Evolutionary conservation across 768 basidiomycete species (phyloP), one percentile per base, ranked within the genome.

Genomic region (Boletales sp.): DNA sequence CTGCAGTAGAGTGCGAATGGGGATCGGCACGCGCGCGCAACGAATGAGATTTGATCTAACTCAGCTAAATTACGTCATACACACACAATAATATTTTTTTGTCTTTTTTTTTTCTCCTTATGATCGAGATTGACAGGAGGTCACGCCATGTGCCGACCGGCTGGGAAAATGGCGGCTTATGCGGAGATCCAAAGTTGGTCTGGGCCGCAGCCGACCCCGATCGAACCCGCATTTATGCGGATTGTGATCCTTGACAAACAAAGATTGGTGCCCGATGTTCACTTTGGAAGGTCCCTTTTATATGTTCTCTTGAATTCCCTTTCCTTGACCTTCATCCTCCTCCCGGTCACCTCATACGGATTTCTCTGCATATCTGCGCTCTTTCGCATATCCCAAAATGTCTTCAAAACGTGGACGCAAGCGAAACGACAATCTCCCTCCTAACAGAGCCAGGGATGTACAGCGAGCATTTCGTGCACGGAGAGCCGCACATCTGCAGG

Each of bases 401-500:
- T 90, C 87, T 60, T 90, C 87, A 55, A 92, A 90, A 72, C 84
- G 90, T 62, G 90, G 90, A 54, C 81, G 90, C 62, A 91, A 91
- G 63, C 76, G 89, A 56, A 80, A 81, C 64, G 79, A 81, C 61
- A 79, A 74, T 59, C 76, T 82, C 35, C 81, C 81, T 59, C 80
- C 81, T 54, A 75, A 72, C 59, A 82, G 90, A 55, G 90, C 91
- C 28, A 75, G 92, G 50, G 92, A 94, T 61, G 89, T 93, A 15
- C 91, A 94, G 65, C 73, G 91, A 62, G 91, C 90, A 9, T 94
- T 94, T 73, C 80, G 91, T 55, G 92, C 91, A 32, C 76, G 92
- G 57, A 81, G 91, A 59, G 90, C 90, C 54, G 90, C 90, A 49
- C 91, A 94, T 68, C 77, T 94, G 48, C 80, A 86, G 75, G 88